These are phyloP conservation scores for Candida michaelii DNA, from an alignment of 805 yeast species.

Conservation along the genomic window DNA sequence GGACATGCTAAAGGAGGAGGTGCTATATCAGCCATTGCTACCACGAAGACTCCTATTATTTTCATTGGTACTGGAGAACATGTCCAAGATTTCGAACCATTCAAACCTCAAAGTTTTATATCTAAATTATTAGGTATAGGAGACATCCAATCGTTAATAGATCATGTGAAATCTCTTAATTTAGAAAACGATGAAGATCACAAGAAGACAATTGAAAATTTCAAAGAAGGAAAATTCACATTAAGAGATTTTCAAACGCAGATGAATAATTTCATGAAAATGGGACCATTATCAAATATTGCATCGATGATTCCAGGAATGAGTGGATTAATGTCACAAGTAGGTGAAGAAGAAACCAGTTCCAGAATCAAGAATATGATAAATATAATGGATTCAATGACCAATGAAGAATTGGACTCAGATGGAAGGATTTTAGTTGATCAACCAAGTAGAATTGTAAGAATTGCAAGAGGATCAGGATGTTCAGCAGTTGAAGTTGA, in stretches of 20 bases:
- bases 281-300: conserved; percentile 94
- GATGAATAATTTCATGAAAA: conserved; percentile 90
- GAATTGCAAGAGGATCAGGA: conserved; percentile 95
- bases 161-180: conserved; percentile 85
- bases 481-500: conserved; percentile 91
- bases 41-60: conserved; percentile 90
- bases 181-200: conserved; percentile 67
- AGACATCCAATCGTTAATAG: conserved; percentile 90
- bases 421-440: conserved; percentile 81
- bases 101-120: conserved; percentile 84
- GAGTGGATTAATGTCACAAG: conserved; percentile 77
- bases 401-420: conserved; percentile 82
- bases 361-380: conserved; percentile 82
- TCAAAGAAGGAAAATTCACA: conserved; percentile 93
- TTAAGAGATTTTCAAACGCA: conserved; percentile 89
- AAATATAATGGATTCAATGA: conserved; percentile 94
- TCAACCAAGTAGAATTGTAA: conserved; percentile 80
- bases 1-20: conserved; percentile 99
- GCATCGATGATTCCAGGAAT: conserved; percentile 95
- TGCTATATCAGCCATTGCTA: conserved; percentile 97
- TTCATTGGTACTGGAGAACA: conserved; percentile 99
- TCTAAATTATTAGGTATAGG: conserved; percentile 95
- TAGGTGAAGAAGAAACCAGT: conserved; percentile 92
- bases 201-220: conserved; percentile 85
- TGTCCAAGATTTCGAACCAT: conserved; percentile 86